A percentile compares a stretch with the other conserved stretches of the same genome.
Evolutionary conservation across 305 asterid genomes (phyloP).

Genomic region (Fraxinus dipetala): DNA sequence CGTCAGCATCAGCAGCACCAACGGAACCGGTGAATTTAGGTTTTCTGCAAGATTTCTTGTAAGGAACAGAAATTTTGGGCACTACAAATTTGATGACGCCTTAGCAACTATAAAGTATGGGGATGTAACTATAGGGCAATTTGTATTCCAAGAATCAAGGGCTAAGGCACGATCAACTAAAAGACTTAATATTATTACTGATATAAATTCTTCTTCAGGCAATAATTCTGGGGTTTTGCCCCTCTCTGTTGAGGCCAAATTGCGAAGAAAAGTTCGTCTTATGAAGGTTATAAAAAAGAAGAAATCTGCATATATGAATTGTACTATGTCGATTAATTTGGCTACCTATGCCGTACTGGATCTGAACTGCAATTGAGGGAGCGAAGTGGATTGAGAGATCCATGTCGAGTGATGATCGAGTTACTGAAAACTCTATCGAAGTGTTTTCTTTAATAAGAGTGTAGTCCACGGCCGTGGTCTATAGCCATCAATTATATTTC

Average conservation of each 20-base stretch:
- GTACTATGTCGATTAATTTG: conserved; percentile 33
- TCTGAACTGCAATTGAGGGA: conserved; percentile 38
- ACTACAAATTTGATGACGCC: conserved; percentile 30
- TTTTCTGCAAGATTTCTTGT: conserved; percentile 25
- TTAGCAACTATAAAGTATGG: conserved; percentile 21
- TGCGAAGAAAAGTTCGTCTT: conserved; percentile 45
- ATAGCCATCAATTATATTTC: background rate
- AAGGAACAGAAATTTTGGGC: conserved; percentile 40
- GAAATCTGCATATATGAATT: conserved; percentile 35
- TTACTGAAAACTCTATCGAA: background rate
- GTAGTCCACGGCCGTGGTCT: background rate
- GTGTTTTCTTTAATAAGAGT: background rate
- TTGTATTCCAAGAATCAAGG: conserved; percentile 32
- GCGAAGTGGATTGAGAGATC: background rate
- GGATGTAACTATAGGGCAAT: conserved; percentile 6
- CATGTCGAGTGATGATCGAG: background rate
- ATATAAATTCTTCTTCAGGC: conserved; percentile 7
- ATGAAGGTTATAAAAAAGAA: conserved; percentile 39
- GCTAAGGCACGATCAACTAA: conserved; percentile 38
- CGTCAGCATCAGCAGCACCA: conserved; percentile 3
- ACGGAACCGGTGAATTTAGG: conserved; percentile 6
- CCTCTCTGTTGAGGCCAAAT: conserved; percentile 27
- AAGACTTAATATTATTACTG: conserved; percentile 18
- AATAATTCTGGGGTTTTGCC: conserved; percentile 21
- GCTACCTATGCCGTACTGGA: conserved; percentile 26